phyloP scores from a whole-genome alignment of 2,329 filamentous ascomycete species.

The Beauveria varroae region DNA sequence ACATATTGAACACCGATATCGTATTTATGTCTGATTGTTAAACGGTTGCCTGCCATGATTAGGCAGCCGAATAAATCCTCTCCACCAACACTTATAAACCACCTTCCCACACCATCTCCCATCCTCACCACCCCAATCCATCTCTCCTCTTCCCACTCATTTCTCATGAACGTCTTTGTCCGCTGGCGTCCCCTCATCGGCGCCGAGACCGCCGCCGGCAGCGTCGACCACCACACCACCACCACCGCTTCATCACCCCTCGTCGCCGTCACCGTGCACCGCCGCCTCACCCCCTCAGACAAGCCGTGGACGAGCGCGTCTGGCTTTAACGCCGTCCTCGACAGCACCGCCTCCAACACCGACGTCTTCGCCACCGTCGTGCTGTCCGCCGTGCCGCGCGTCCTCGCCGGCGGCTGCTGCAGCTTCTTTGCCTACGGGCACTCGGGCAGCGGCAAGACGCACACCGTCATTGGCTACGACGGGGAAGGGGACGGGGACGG shows the following conservation, averaged over 20 bases:
- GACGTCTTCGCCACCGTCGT: conserved; percentile 22
- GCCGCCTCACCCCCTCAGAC: not conserved
- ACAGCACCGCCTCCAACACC: conserved; percentile 17
- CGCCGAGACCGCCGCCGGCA: not conserved
- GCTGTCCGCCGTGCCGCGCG: conserved; percentile 23
- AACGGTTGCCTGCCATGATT: not conserved
- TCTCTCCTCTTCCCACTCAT: not conserved
- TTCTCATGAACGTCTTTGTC: conserved; percentile 10
- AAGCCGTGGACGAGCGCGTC: conserved; percentile 17
- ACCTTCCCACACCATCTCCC: not conserved
- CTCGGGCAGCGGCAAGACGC: conserved; percentile 85
- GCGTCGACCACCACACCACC: not conserved
- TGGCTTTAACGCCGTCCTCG: conserved; percentile 22
- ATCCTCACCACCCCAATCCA: not conserved
- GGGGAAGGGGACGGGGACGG: conserved; percentile 24
- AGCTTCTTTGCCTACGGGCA: conserved; percentile 83
- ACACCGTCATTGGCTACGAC: conserved; percentile 58
- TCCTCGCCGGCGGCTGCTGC: conserved; percentile 28
- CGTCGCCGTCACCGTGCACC: not conserved
- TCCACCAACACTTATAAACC: not conserved
- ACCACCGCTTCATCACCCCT: not conserved
- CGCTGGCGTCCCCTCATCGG: conserved; percentile 9
- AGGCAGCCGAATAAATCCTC: conserved; percentile 5
- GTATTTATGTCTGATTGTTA: not conserved
- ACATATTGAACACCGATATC: too few species aligned